A percentile compares a stretch with the other conserved stretches of the same genome.
Evolutionary conservation across 2,329 filamentous ascomycete species (phyloP).

Genomic region (Ophiocordyceps robertsii): DNA sequence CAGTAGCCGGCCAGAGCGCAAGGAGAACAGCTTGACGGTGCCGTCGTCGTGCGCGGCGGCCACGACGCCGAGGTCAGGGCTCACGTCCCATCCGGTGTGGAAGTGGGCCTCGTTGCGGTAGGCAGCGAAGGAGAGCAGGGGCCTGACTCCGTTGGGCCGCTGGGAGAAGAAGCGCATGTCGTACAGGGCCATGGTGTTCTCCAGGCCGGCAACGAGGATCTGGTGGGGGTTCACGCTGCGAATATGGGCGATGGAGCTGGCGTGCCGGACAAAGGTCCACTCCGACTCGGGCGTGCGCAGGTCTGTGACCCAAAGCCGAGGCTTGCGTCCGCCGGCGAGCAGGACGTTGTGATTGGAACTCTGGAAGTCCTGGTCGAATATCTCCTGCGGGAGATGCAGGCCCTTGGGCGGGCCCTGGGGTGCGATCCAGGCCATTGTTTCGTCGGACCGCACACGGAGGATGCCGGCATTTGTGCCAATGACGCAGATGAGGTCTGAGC

Average conservation of each 20-base stretch:
- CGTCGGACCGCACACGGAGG: constrained; percentile 18
- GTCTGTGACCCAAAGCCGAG: constrained; percentile 31
- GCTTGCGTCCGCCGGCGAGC: constrained; percentile 36
- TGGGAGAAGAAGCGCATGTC: constrained; percentile 33
- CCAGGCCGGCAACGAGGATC: constrained; percentile 38
- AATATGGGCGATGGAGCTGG: constrained; percentile 34
- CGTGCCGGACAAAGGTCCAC: constrained; percentile 20
- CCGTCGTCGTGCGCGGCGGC: constrained; percentile 41
- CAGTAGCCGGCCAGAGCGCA: constrained; percentile 28
- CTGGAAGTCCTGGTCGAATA: constrained; percentile 37
- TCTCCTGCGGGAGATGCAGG: constrained; percentile 16
- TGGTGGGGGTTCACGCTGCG: constrained; percentile 33
- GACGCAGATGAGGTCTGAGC: constrained; percentile 27
- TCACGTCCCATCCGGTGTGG: constrained; percentile 38
- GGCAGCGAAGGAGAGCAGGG: constrained; percentile 32
- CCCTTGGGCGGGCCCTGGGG: constrained; percentile 9
- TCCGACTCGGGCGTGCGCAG: constrained; percentile 21
- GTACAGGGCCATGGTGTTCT: constrained; percentile 37
- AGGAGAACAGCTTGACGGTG: constrained; percentile 34
- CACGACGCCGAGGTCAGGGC: constrained; percentile 30
- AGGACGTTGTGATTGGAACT: constrained; percentile 28
- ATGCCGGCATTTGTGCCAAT: constrained; percentile 36
- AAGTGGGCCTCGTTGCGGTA: constrained; percentile 36
- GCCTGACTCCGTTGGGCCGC: constrained; percentile 11
- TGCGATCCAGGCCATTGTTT: constrained; percentile 20